A percentile compares a stretch with the other conserved stretches of the same genome.
phyloP scores from a whole-genome alignment of 2,329 filamentous ascomycete species.

The Calonectria naviculata region DNA sequence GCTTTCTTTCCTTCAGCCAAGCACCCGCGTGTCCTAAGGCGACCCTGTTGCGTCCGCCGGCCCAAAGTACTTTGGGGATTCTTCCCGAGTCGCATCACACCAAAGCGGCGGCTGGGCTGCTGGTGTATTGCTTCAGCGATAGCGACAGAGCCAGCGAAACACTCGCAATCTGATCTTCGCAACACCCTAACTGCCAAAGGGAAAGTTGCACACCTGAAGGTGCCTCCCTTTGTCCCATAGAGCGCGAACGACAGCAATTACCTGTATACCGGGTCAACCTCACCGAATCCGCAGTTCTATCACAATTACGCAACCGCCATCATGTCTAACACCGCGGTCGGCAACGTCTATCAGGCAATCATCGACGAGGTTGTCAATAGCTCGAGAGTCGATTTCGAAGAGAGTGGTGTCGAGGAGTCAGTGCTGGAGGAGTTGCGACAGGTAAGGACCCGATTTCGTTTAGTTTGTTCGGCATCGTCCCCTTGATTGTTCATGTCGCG shows the following conservation, averaged over 20 bases:
- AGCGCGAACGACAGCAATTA: background rate
- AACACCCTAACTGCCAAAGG: background rate
- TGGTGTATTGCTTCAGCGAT: background rate
- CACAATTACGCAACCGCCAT: conserved; percentile 33
- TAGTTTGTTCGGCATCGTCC: conserved; percentile 13
- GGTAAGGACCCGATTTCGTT: conserved; percentile 63
- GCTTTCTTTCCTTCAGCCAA: conserved; percentile 7
- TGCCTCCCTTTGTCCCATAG: background rate
- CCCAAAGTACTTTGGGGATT: conserved; percentile 21
- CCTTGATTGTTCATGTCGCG: conserved; percentile 7
- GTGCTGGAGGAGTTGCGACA: conserved; percentile 88
- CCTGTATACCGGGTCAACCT: background rate
- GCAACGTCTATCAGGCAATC: conserved; percentile 82
- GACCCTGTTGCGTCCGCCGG: conserved; percentile 13
- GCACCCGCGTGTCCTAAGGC: conserved; percentile 15
- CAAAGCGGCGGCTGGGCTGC: background rate
- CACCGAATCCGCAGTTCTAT: background rate
- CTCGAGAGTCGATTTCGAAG: conserved; percentile 95
- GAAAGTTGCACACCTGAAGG: background rate
- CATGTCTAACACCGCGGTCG: conserved; percentile 73
- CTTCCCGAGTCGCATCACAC: conserved; percentile 10
- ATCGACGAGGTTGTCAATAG: conserved; percentile 90
- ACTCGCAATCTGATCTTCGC: background rate
- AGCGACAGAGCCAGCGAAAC: background rate
- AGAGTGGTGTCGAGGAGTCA: conserved; percentile 89